Conservation (phyloP, 257 asterid genomes). For the Haberlea rhodopensis region DNA sequence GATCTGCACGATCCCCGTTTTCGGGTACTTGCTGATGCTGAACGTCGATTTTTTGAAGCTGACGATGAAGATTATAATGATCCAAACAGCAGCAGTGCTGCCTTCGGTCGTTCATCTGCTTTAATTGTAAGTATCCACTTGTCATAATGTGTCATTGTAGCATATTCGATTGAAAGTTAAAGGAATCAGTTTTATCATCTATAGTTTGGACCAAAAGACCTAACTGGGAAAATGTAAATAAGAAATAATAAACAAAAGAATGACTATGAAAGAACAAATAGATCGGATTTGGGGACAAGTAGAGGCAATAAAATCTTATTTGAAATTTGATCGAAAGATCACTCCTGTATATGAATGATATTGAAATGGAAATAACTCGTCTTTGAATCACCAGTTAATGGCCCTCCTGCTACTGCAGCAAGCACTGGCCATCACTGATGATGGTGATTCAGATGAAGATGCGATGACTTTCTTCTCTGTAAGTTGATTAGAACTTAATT, state of each 20-base stretch:
- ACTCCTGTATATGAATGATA: no score
- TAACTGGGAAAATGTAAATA: no score
- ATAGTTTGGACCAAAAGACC: no score
- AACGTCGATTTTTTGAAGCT: slow-evolving; percentile 85
- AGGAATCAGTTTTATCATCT: no score
- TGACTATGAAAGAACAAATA: no score
- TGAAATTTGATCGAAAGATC: no score
- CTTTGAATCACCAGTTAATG: slow-evolving; percentile 64
- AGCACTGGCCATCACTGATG: slow-evolving; percentile 71
- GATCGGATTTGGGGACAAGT: no score
- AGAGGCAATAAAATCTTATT: no score
- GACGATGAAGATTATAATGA: slow-evolving; percentile 81
- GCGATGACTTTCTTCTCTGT: slow-evolving; percentile 6
- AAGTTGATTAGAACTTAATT: neutral
- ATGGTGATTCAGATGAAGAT: slow-evolving; percentile 45
- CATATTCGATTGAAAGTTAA: no score
- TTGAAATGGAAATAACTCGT: slow-evolving; percentile 5
- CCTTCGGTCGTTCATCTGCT: slow-evolving; percentile 93
- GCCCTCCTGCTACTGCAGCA: slow-evolving; percentile 94
- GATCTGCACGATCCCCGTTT: slow-evolving; percentile 91
- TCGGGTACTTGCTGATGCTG: slow-evolving; percentile 93
- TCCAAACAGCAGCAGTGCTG: slow-evolving; percentile 82
- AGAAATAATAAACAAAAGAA: no score
- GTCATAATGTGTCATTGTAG: neutral
- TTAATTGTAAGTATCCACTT: slow-evolving; percentile 61